Conservation (phyloP, 192 early-diverging fungal genomes). For the Entomortierella parvispora region DNA sequence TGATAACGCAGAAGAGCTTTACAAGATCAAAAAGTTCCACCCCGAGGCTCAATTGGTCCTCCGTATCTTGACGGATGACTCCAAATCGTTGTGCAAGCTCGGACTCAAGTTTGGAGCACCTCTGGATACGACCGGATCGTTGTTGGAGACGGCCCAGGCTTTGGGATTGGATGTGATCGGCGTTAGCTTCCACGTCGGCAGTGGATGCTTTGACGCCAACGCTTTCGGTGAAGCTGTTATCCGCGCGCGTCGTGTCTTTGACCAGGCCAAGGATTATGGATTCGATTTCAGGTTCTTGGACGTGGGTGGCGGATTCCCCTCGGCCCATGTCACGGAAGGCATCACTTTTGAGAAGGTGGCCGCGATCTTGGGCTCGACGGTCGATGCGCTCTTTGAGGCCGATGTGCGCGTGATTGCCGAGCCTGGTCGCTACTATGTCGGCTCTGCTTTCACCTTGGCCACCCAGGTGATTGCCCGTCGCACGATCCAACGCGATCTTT, state of each 20-base stretch:
- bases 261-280: conserved; percentile 81
- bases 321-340: conserved; percentile 75
- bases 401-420: conserved; percentile 95
- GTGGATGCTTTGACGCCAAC: conserved; percentile 89
- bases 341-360: conserved; percentile 90
- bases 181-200: conserved; percentile 95
- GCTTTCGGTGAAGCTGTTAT: conserved; percentile 92
- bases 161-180: conserved; percentile 92
- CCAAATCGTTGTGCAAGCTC: conserved; percentile 88
- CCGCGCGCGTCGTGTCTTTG: conserved; percentile 89
- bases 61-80: conserved; percentile 96
- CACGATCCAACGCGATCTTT: conserved; percentile 42
- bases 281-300: conserved; percentile 81
- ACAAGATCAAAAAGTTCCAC: conserved; percentile 87
- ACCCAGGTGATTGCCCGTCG: conserved; percentile 94
- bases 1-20: conserved; percentile 98
- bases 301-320: conserved; percentile 97
- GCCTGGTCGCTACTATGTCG: conserved; percentile 96
- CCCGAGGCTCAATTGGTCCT: conserved; percentile 91
- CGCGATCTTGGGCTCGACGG: conserved; percentile 75
- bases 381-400: conserved; percentile 84
- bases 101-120: conserved; percentile 98
- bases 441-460: conserved; percentile 93
- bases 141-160: conserved; percentile 80
- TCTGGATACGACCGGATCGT: conserved; percentile 66